A percentile compares a stretch with the other conserved stretches of the same genome.
Conservation (phyloP, 2,329 filamentous ascomycete species). For the Chrysosporium queenslandicum region DNA sequence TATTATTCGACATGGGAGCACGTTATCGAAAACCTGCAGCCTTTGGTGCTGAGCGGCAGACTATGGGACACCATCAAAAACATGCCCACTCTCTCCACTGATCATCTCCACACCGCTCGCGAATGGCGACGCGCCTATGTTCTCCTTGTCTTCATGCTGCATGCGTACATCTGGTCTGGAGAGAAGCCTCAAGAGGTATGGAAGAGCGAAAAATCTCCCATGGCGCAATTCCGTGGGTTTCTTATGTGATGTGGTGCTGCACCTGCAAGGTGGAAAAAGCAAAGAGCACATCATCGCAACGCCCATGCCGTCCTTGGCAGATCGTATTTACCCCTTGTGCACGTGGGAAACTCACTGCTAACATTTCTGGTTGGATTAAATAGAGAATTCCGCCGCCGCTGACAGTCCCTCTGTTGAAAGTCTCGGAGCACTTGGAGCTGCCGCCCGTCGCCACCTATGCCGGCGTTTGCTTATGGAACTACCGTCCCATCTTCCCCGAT, state of each 20-base stretch:
- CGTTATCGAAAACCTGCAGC: constrained; percentile 73
- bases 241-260: not conserved
- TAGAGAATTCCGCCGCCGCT: constrained; percentile 65
- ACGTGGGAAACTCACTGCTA: not conserved
- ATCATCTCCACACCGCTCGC: constrained; percentile 66
- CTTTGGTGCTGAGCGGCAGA: constrained; percentile 72
- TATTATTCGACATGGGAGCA: constrained; percentile 97
- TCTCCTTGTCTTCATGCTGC: constrained; percentile 66
- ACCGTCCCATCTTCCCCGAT: constrained; percentile 76
- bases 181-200: constrained; percentile 58
- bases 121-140: constrained; percentile 88
- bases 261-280: not conserved
- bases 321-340: not conserved
- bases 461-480: constrained; percentile 90
- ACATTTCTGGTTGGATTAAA: not conserved
- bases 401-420: constrained; percentile 67
- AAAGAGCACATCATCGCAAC: not conserved
- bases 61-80: constrained; percentile 68
- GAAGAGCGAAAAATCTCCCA: too few species aligned
- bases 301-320: constrained; percentile 7
- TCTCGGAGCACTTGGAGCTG: constrained; percentile 70
- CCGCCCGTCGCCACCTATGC: constrained; percentile 92
- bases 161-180: constrained; percentile 85
- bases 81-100: constrained; percentile 73
- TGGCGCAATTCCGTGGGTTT: not conserved